phyloP scores from a whole-genome alignment of 2,329 filamentous ascomycete species.

The Aureobasidium sp. region DNA sequence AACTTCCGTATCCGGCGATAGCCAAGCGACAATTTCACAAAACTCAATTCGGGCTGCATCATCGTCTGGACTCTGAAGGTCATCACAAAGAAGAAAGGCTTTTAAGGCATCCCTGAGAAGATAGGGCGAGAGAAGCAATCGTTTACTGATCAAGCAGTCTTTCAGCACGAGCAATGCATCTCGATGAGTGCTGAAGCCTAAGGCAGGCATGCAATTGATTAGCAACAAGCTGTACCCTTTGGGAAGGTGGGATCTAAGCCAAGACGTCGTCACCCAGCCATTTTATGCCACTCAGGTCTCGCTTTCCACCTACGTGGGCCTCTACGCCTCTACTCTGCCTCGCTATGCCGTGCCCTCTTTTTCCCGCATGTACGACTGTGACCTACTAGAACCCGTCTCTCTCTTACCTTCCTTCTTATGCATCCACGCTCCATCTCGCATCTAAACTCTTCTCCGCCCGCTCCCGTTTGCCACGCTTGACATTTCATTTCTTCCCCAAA shows the following conservation, averaged over 20 bases:
- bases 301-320: constrained; percentile 1
- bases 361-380: neutral
- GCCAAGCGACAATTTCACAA: neutral
- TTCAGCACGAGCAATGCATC: neutral
- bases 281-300: neutral
- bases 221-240: neutral
- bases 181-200: too few species aligned
- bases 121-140: neutral
- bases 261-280: neutral
- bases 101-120: too few species aligned
- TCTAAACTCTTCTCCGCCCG: neutral
- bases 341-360: neutral
- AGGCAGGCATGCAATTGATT: neutral
- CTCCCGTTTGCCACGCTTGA: constrained; percentile 6
- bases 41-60: neutral
- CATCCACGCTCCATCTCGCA: neutral
- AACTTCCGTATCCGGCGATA: neutral
- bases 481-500: neutral
- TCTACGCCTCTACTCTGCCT: neutral
- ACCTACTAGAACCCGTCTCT: neutral
- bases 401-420: neutral
- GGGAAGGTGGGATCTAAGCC: neutral
- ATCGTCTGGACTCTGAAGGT: neutral
- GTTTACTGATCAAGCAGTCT: neutral
- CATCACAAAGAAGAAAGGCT: neutral